Conservation (phyloP, 2,329 filamentous ascomycete species). For the Ceratocystis eucalypticola region DNA sequence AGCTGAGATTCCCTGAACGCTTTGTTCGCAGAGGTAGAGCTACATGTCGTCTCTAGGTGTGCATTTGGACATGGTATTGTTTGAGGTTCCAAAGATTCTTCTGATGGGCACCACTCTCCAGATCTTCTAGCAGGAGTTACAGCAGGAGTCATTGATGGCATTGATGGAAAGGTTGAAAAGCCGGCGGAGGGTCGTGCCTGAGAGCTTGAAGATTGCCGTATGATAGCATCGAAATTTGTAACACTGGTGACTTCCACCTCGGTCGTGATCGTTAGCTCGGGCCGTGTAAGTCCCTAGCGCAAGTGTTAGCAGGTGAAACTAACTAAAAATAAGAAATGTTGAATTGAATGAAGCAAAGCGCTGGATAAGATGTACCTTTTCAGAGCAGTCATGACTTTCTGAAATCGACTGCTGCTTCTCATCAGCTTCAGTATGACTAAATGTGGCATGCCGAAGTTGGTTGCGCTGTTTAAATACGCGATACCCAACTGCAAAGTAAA, state of each 20-base stretch:
- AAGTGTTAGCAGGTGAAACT: neutral
- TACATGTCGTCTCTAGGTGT: slow-evolving; percentile 24
- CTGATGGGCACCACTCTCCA: slow-evolving; percentile 11
- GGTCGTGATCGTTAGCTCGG: slow-evolving; percentile 36
- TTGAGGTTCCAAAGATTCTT: slow-evolving; percentile 15
- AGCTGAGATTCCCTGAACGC: slow-evolving; percentile 18
- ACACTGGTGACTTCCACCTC: slow-evolving; percentile 28
- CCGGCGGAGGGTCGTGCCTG: slow-evolving; percentile 5
- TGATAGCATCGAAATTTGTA: slow-evolving; percentile 10
- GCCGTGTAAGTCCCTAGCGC: slow-evolving; percentile 24
- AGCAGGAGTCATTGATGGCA: neutral
- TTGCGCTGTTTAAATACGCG: slow-evolving; percentile 47
- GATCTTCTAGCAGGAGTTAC: neutral
- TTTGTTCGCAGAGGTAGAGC: slow-evolving; percentile 19
- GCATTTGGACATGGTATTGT: slow-evolving; percentile 12
- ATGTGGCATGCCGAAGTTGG: slow-evolving; percentile 36
- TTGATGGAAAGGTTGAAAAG: neutral
- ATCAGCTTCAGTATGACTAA: slow-evolving; percentile 22
- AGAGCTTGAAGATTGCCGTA: neutral
- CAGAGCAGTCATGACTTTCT: slow-evolving; percentile 25
- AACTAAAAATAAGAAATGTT: neutral
- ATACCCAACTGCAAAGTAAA: slow-evolving; percentile 45
- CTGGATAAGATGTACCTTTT: slow-evolving; percentile 24
- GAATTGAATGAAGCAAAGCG: neutral
- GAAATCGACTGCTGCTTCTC: slow-evolving; percentile 22